Percentiles rank a stretch among this genome's conserved stretches.
Evolutionary conservation across 2,329 filamentous ascomycete genomes (phyloP).

Genomic region (Claviceps paspali): DNA sequence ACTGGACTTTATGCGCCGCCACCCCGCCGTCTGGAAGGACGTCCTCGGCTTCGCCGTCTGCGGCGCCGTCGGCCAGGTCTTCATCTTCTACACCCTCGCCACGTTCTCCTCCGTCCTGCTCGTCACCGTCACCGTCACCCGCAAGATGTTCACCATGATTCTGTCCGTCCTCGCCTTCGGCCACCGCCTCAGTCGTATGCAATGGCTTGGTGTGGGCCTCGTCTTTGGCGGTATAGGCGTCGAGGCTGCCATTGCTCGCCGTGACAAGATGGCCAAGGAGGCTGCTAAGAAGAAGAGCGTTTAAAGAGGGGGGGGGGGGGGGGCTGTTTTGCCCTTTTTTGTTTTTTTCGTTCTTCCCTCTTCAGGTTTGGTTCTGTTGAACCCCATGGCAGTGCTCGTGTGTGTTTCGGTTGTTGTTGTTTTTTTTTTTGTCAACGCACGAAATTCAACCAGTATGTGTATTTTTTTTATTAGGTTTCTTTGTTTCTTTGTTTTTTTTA

Average conservation of each 20-base stretch:
- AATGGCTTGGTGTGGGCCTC: constrained; percentile 82
- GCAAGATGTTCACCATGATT: constrained; percentile 99
- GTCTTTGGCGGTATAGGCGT: constrained; percentile 94
- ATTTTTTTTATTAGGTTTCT: too few relatives aligned
- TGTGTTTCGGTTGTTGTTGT: too few relatives aligned
- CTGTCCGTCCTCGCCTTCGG: constrained; percentile 91
- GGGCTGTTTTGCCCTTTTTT: too few relatives aligned
- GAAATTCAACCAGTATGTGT: too few relatives aligned
- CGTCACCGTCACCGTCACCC: constrained; percentile 90
- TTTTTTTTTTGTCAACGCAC: too few relatives aligned
- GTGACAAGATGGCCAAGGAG: constrained; percentile 74
- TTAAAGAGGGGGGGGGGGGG: too few relatives aligned
- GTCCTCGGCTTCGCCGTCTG: constrained; percentile 81
- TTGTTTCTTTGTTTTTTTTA: too few relatives aligned
- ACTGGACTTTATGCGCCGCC: constrained; percentile 59
- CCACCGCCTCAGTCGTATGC: constrained; percentile 70
- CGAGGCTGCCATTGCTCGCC: constrained; percentile 65
- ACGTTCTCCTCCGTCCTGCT: constrained; percentile 84
- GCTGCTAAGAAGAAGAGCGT: constrained; percentile 36
- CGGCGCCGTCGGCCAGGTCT: constrained; percentile 86
- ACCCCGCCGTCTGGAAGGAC: constrained; percentile 74
- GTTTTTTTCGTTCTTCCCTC: too few relatives aligned
- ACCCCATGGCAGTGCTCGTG: too few relatives aligned
- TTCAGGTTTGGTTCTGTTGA: too few relatives aligned
- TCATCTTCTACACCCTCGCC: constrained; percentile 92